Evolutionary conservation across 208 protist species (phyloP), one percentile per base, ranked within the genome.

Genomic region (Crithidia sp.): DNA sequence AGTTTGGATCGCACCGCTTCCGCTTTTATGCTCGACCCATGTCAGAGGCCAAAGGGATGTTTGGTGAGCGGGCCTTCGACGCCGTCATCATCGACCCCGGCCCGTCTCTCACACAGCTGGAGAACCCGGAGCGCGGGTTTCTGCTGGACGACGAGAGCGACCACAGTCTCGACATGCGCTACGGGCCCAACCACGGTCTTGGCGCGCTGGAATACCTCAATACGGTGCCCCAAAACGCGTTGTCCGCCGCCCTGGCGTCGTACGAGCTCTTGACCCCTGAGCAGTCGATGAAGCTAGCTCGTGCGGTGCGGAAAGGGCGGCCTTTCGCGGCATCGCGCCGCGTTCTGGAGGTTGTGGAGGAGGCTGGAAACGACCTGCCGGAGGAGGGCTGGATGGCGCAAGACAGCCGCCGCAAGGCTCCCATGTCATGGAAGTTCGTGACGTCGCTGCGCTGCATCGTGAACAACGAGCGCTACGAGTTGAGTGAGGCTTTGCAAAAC

Each of bases 21-120:
- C 84, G 89, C 37, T 97, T 93, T 71, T 94, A 83, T 49, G 80
- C 80, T 13, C 67, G 79, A 43, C 76, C 62, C 5, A 95, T 97
- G 89, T 97, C 92, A 5, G 88, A 94, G 69, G 83, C 85, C 5
- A 77, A 86, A 44, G 73, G 82, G 36, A 87, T 97, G 87, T 97
- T 97, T 76, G 92, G 92, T 12, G 90, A 95, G 76, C 58, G 85
- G 0, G 64, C 84, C 9, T 97, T 97, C 74, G 92, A 97, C 57
- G 86, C 92, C 28, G 82, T 97, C 5, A 89, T 97, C 77, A 95
- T 97, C 41, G 92, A 97, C 68, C 75, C 90, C 28, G 92, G 92
- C 0, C 88, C 90, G 4, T 95, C 92, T 7, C 17, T 84, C 3
- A 92, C 88, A 16, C 92, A 97, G 59, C 77, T 95, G 5, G 89